These are phyloP conservation scores for Saksenaea oblongispora DNA, from an alignment of 371 early-diverging fungal genomes.

Conservation along the genomic window DNA sequence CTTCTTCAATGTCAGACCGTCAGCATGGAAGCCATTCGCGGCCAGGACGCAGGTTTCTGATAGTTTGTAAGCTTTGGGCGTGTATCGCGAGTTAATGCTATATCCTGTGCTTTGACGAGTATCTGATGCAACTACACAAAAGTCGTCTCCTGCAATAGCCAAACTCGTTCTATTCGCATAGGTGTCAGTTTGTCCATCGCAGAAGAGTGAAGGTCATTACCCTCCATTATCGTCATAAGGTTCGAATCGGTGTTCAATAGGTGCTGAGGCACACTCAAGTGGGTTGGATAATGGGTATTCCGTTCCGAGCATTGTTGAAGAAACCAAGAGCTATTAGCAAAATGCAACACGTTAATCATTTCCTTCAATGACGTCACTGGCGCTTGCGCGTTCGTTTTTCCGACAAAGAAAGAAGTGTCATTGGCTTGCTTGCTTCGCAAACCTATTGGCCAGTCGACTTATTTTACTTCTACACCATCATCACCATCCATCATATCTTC, in stretches of 20 bases:
- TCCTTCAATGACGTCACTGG: not conserved
- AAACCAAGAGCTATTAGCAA: not conserved
- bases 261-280: constrained; percentile 38
- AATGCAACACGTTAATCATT: not conserved
- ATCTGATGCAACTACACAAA: constrained; percentile 94
- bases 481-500: too few species aligned
- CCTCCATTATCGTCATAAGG: constrained; percentile 85
- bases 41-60: constrained; percentile 89
- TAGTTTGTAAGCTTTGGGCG: constrained; percentile 92
- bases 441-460: too few species aligned
- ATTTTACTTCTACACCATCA: too few species aligned
- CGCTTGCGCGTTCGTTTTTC: not conserved
- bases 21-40: constrained; percentile 95
- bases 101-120: constrained; percentile 98
- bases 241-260: constrained; percentile 69
- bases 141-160: constrained; percentile 96
- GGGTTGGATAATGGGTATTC: constrained; percentile 33
- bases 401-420: too few species aligned
- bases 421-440: too few species aligned
- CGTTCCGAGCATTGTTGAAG: constrained; percentile 11
- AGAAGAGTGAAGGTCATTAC: constrained; percentile 33
- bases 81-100: constrained; percentile 93
- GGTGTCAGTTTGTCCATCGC: not conserved
- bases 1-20: constrained; percentile 87
- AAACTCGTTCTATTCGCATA: constrained; percentile 78